Base-by-base conservation (phyloP, 192 early-diverging fungal genomes). In the Umbelopsis ramanniana region DNA sequence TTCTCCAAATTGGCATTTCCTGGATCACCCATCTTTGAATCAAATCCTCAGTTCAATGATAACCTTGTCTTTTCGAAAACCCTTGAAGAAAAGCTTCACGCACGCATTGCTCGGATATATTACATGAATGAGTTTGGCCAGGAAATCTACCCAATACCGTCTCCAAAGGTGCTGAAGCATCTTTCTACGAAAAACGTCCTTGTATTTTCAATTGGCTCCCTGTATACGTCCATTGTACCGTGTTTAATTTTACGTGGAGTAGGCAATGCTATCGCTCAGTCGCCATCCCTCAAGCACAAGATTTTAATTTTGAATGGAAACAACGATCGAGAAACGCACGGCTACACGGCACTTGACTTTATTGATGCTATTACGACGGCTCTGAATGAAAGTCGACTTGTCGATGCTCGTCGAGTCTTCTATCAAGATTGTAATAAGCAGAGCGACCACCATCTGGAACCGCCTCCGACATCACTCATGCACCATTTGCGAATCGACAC, bases 221-320 rank as follows among this genome's bases (percentile, higher is more conserved):
- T 93, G 2, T 93, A 92, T 63, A 93, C 92, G 0, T 90, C 88
- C 19, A 86, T 93, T 50, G 76, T 91, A 12, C 92, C 92, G 2
- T 90, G 89, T 76, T 68, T 93, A 21, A 85, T 93, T 46, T 79
- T 93, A 24, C 85, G 88, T 22, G 89, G 88, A 19, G 85, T 91
- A 2, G 92, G 90, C 2, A 82, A 85, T 15, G 80, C 85, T 0
- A 85, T 93, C 46, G 84, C 83, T 19, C 74, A 89, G 19, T 87
- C 86, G 5, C 37, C 71, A 17, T 77, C 78, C 10, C 70, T 88
- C 52, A 79, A 81, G 47, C 78, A 83, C 72, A 93, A 93, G 70
- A 77, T 93, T 17, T 81, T 92, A 26, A 79, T 93, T 53, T 76
- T 93, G 40, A 92, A 92, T 47, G 91, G 91, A 0, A 85, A 88